phyloP scores from a whole-genome alignment of 345 rosid species.

The Anacardium occidentale region DNA sequence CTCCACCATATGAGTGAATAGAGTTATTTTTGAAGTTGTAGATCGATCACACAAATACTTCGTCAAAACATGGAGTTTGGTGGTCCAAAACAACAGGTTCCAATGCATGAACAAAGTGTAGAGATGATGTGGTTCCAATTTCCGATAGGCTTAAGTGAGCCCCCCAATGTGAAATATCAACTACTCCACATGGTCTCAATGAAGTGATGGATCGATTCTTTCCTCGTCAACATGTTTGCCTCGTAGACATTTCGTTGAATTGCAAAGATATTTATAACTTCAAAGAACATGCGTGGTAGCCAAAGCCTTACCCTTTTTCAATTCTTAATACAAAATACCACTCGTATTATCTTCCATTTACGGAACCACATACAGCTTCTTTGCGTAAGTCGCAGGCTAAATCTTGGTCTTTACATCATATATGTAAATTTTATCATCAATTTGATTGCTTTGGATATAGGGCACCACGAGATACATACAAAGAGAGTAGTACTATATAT shows the following conservation, averaged over 20 bases:
- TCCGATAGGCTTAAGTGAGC: conserved; percentile 21
- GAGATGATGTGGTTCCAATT: conserved; percentile 25
- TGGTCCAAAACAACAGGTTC: conserved; percentile 24
- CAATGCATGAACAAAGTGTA: conserved; percentile 16
- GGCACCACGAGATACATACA: no score
- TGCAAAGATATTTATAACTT: not conserved
- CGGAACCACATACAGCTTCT: not conserved
- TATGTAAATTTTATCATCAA: not conserved
- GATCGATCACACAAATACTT: not conserved
- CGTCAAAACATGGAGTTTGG: not conserved
- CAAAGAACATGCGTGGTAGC: no score
- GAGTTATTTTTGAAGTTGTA: not conserved
- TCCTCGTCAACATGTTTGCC: conserved; percentile 14
- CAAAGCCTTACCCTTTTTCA: not conserved
- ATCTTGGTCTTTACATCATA: conserved; percentile 16
- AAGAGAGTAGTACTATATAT: no score
- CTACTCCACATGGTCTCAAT: conserved; percentile 24
- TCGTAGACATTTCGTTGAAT: conserved; percentile 4
- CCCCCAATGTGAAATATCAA: conserved; percentile 5
- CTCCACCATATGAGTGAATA: not conserved
- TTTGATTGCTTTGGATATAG: not conserved
- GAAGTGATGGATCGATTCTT: no score
- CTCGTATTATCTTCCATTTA: conserved; percentile 7
- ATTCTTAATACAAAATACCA: not conserved
- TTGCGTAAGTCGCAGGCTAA: conserved; percentile 6